Evolutionary conservation across 768 basidiomycete species (phyloP), one percentile per base, ranked within the genome.

Genomic region (Lactifluus volemus): DNA sequence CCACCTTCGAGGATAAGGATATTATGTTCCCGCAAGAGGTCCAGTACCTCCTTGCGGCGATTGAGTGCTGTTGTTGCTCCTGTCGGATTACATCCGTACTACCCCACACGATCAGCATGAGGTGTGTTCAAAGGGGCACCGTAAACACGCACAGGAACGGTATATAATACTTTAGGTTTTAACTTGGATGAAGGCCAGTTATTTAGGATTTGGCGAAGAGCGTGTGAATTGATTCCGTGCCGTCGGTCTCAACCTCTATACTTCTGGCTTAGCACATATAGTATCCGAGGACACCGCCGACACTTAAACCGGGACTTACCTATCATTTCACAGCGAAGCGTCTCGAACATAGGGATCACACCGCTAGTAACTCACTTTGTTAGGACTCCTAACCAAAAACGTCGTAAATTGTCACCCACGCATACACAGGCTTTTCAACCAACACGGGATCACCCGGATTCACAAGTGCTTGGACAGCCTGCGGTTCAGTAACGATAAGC

Each of bases 31-130:
- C 80, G 78, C 14, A 88, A 85, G 15, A 96, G 77, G 62, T 78
- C 74, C 29, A 96, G 79, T 7, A 92, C 82, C 70, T 86, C 83
- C 71, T 82, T 77, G 41, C 87, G 81, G 53, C 93, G 81, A 58
- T 84, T 81, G 44, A 81, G 72, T 2, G 88, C 79, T 5, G 87
- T 81, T 4, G 92, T 92, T 70, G 82, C 83, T 1, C 93, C 93
- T 8, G 86, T 89, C 3, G 92, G 93, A 71, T 95, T 95, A 65
- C 86, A 87, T 38, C 92, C 93, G 67, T 86, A 88, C 86, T 89
- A 61, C 15, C 49, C 11, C 51, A 30, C 51, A 30, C 39, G 1
- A 19, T 55, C 21, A 55, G 25, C 19, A 30, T 30, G 5, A 5
- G 2, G n/a, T 34, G 44, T 14, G 57, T 15, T 5, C 59, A 44